Evolutionary conservation across 208 protist genomes (phyloP).

Genomic region (Trypanosoma cruzi): DNA sequence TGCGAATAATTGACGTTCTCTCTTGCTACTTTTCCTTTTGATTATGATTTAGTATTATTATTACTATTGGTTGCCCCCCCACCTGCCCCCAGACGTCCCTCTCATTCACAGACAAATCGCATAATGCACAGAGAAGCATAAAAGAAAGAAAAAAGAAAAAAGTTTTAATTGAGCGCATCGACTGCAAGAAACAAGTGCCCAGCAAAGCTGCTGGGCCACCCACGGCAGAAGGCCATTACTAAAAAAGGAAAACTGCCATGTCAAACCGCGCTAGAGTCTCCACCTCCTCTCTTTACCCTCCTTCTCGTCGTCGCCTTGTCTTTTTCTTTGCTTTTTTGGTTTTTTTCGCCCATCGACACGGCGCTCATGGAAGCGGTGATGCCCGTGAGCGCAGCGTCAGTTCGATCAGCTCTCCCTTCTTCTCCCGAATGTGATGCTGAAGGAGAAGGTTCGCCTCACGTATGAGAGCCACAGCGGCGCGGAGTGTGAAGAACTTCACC

Average conservation of each 20-base stretch:
- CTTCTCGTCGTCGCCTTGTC: neutral
- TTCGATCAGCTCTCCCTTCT: slow-evolving; percentile 70
- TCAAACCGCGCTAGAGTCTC: neutral
- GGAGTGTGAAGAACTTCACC: slow-evolving; percentile 72
- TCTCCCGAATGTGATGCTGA: slow-evolving; percentile 65
- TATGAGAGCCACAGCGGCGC: slow-evolving; percentile 55
- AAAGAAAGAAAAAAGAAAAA: neutral
- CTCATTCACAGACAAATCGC: neutral
- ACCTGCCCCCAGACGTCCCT: too few species aligned
- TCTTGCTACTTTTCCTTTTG: neutral
- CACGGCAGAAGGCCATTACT: neutral
- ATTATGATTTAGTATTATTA: neutral
- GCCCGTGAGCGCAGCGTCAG: slow-evolving; percentile 32
- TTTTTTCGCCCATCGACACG: neutral
- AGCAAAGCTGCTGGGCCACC: neutral
- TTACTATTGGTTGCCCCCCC: too few species aligned
- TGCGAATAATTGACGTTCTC: neutral
- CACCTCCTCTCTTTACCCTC: neutral
- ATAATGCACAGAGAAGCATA: neutral
- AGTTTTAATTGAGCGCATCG: neutral
- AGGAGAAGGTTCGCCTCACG: slow-evolving; percentile 64
- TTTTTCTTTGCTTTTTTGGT: neutral
- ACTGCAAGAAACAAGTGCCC: neutral
- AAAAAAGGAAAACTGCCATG: neutral
- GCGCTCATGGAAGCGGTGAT: neutral